These are phyloP conservation scores for Evernia prunastri DNA, from an alignment of 495 filamentous ascomycete genomes.

Conservation along the genomic window DNA sequence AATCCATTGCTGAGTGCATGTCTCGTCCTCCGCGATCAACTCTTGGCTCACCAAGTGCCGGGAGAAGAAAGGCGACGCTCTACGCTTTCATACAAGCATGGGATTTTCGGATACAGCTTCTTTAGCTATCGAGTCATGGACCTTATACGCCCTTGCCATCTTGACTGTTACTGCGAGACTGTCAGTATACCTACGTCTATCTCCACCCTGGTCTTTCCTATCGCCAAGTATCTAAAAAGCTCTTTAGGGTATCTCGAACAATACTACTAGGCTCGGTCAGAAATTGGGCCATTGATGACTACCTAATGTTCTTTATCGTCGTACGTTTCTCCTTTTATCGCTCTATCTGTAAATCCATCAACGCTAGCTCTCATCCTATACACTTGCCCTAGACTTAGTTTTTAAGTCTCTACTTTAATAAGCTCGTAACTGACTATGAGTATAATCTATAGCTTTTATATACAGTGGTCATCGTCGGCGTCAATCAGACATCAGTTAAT, in stretches of 20 bases:
- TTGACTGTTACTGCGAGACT: slow-evolving; percentile 17
- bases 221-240: neutral
- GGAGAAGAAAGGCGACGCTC: too few relatives aligned
- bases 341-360: too few relatives aligned
- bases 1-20: too few relatives aligned
- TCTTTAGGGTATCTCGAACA: slow-evolving; percentile 27
- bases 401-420: too few relatives aligned
- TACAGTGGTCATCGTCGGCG: slow-evolving; percentile 43
- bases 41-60: too few relatives aligned
- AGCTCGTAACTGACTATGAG: too few relatives aligned
- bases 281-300: slow-evolving; percentile 47
- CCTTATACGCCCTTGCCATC: slow-evolving; percentile 12
- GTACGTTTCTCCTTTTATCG: slow-evolving; percentile 27
- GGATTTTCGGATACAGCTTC: too few relatives aligned
- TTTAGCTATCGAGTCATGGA: slow-evolving; percentile 22
- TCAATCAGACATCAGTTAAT: slow-evolving; percentile 44
- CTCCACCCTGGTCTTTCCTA: neutral
- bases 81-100: too few relatives aligned
- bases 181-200: too few relatives aligned
- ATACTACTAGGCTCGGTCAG: slow-evolving; percentile 40
- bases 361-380: too few relatives aligned
- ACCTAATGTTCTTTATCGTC: slow-evolving; percentile 44
- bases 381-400: too few relatives aligned
- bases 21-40: too few relatives aligned
- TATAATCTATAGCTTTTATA: slow-evolving; percentile 43